Evolutionary conservation across 2,329 filamentous ascomycete genomes (phyloP).

Genomic region (Curvularia sp.): DNA sequence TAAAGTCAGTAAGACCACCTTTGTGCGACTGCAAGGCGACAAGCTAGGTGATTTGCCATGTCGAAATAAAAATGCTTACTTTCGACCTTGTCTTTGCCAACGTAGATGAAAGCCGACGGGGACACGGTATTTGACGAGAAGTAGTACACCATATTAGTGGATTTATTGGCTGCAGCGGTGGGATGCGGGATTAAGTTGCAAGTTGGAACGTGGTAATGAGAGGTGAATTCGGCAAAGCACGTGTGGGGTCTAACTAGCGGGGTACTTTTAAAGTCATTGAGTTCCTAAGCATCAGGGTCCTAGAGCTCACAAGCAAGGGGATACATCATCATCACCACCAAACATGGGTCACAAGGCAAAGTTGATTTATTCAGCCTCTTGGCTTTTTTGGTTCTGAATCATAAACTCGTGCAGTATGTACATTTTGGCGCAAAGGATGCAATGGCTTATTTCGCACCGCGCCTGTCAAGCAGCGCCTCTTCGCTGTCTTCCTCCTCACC

Average conservation of each 20-base stretch:
- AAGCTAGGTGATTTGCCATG: neutral
- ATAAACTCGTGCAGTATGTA: neutral
- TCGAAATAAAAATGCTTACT: conserved; percentile 64
- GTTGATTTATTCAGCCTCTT: neutral
- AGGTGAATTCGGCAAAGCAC: conserved; percentile 36
- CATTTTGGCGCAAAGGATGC: neutral
- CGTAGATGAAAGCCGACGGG: conserved; percentile 87
- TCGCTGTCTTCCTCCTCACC: too few species aligned
- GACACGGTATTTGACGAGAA: conserved; percentile 86
- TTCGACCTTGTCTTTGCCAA: conserved; percentile 98
- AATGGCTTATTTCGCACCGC: conserved; percentile 28
- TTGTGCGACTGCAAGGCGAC: neutral
- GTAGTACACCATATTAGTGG: conserved; percentile 82
- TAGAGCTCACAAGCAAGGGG: neutral
- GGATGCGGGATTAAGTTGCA: neutral
- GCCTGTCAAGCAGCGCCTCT: conserved; percentile 26
- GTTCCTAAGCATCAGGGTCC: conserved; percentile 8
- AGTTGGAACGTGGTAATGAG: conserved; percentile 12
- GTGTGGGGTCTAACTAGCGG: conserved; percentile 39
- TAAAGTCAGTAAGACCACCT: neutral
- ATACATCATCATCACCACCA: conserved; percentile 2
- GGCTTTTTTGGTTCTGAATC: neutral
- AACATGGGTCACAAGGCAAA: neutral
- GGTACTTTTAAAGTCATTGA: conserved; percentile 17
- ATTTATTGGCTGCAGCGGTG: neutral